Percentiles rank a stretch among this genome's conserved stretches.
phyloP scores from a whole-genome alignment of 768 basidiomycete genomes.

The Termitomyces heimii region DNA sequence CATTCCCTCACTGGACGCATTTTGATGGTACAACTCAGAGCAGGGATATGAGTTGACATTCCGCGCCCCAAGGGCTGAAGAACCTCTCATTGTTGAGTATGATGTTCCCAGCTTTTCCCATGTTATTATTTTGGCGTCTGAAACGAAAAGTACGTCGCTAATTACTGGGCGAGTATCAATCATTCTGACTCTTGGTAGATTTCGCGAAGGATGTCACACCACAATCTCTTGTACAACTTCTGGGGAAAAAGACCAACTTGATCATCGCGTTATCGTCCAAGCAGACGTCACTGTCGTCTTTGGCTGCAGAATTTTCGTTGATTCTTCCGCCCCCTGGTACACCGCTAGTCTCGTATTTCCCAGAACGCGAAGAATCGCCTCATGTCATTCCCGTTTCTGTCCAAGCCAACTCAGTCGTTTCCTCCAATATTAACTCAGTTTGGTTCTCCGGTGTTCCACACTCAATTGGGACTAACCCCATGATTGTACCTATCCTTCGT shows the following conservation, averaged over 20 bases:
- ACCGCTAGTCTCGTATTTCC: constrained; percentile 83
- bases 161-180: neutral
- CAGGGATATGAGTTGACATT: constrained; percentile 85
- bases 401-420: constrained; percentile 38
- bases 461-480: constrained; percentile 65
- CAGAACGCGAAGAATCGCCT: constrained; percentile 57
- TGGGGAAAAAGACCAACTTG: constrained; percentile 72
- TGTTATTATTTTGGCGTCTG: constrained; percentile 81
- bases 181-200: constrained; percentile 30
- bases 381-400: constrained; percentile 62
- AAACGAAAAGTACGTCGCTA: constrained; percentile 66
- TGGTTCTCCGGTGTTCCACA: constrained; percentile 75
- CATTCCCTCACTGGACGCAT: neutral
- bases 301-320: constrained; percentile 90
- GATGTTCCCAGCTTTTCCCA: constrained; percentile 77
- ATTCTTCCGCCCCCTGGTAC: constrained; percentile 82
- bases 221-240: constrained; percentile 68
- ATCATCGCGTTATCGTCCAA: constrained; percentile 76
- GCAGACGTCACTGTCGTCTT: constrained; percentile 65
- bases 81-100: constrained; percentile 60
- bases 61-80: constrained; percentile 72
- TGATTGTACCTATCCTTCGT: constrained; percentile 74
- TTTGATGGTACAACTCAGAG: constrained; percentile 32
- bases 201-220: constrained; percentile 74
- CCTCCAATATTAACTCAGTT: constrained; percentile 46